Base-by-base conservation (phyloP, 176 grass and related monocot genomes). In the Microstegium vimineum region DNA sequence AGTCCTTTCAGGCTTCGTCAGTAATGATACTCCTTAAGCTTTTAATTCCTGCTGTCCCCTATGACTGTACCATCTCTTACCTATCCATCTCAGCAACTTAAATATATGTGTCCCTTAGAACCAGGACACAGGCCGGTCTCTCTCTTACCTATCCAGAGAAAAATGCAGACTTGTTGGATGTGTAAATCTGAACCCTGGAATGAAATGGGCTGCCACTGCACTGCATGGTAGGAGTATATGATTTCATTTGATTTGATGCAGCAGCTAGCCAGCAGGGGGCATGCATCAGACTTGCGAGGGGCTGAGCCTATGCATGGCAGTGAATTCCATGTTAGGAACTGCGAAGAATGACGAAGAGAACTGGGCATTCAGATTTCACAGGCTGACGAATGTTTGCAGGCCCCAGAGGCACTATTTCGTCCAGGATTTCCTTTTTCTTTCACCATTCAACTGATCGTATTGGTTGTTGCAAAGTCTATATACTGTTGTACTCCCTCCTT, bases 21-120 rank as follows among this genome's bases (percentile, higher is more conserved):
- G 27, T 59, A 66, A 86, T 75, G 70, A 57, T 60, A 35, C 38
- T 60, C 7, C 47, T 52, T 52, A 7, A 51, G 42, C 69, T 74
- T 80, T 86, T 34, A 86, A 73, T 73, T 81, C 69, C 59, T 81
- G 36, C 15, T 76, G 71, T 66, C 36, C 61, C 62, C 69, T n/a
- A 52, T 66, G 27, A 81, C 63, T 74, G 32, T 62, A 20, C 85
- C 23, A 46, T 40, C 23, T 25, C 23, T 38, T 38, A 76, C 63
- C 35, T 61, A 65, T 63, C 60, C 38, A 63, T 62, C 69, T 72
- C 31, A 54, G 79, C 73, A 82, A 63, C 65, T 71, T 78, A 72
- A 63, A 61, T 61, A 76, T 52, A 64, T 16, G 33, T 71, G 66
- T 76, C 36, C 62, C 76, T 33, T 16, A 72, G 45, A 64, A 69